These are phyloP conservation scores for Wickerhamomyces ciferrii DNA, from an alignment of 805 yeast species.

Conservation along the genomic window DNA sequence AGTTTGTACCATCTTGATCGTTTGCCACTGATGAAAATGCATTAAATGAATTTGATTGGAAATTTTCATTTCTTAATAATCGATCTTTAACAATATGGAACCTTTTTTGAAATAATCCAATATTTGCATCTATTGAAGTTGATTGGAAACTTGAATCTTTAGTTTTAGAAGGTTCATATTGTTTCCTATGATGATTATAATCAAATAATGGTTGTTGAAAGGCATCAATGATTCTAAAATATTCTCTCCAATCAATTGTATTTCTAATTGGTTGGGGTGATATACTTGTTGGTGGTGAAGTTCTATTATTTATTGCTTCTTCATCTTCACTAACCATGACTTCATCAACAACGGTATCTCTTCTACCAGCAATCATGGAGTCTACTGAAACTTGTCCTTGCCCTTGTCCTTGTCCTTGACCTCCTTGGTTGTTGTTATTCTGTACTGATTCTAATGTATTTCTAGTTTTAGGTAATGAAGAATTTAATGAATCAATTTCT, in stretches of 20 bases:
- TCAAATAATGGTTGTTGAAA: conserved; percentile 56
- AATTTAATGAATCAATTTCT: conserved; percentile 37
- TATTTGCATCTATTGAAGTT: conserved; percentile 23
- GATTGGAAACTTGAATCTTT: conserved; percentile 17
- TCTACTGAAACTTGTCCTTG: not conserved
- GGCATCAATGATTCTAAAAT: conserved; percentile 61
- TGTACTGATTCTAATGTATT: not conserved
- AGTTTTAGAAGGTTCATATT: conserved; percentile 38
- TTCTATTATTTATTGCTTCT: conserved; percentile 1
- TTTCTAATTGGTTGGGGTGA: conserved; percentile 22
- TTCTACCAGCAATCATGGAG: conserved; percentile 1
- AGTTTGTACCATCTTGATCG: conserved; percentile 6
- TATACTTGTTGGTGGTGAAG: conserved; percentile 20
- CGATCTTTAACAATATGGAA: conserved; percentile 65
- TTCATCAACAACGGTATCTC: conserved; percentile 11
- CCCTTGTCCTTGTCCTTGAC: too few relatives aligned
- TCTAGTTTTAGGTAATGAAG: conserved; percentile 6
- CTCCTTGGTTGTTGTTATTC: not conserved
- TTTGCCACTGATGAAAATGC: conserved; percentile 27
- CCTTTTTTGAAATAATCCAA: conserved; percentile 45
- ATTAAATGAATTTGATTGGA: conserved; percentile 38
- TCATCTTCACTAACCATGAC: conserved; percentile 12
- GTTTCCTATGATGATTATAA: conserved; percentile 59
- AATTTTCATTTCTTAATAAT: conserved; percentile 67
- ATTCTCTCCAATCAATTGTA: conserved; percentile 62